Base-by-base conservation (phyloP, 805 yeast species). In the Candida taoyuanica region DNA sequence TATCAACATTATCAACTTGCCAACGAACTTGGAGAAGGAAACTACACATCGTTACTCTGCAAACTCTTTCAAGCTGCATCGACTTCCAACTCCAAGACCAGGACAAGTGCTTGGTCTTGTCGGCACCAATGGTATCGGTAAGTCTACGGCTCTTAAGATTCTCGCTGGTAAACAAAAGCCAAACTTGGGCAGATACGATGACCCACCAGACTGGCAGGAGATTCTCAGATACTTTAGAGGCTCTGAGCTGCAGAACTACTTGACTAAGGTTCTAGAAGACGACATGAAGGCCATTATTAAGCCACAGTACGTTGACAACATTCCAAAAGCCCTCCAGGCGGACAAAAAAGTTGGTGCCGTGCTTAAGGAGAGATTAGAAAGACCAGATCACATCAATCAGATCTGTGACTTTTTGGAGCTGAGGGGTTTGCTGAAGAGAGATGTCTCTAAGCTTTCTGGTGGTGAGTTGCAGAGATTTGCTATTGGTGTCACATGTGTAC, bases 391-490 rank as follows among this genome's bases (percentile, higher is more conserved):
- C 17, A 85, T 75, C 44, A 83, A 85, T 44, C 68, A 74, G 45
- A 75, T 86, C 45, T 65, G 86, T 46, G 73, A 71, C 28, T 71
- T 77, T 27, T 72, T 93, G 61, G 96, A 93, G 65, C 74, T 93
- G 58, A 68, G 68, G 47, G 74, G 76, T 46, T 82, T 93, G 34
- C 60, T 87, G 65, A 74, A 78, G 47, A 86, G 99, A 75, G 98
- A 93, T 48, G 85, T 93, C 33, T 73, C 76, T 36, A 84, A 86
- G 54, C 74, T 93, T 49, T 87, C 96, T 33, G 98, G 98, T 81
- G 98, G 98, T 65, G 98, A 93, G 69, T 74, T 93, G 62, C 98
- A 93, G 71, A 81, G 98, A 71, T 93, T 93, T 60, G 98, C 98
- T 33, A 82, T 93, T 60, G 98, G 93, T 54, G 83, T 93, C 88